A percentile compares a stretch with the other conserved stretches of the same genome.
Evolutionary conservation across 345 rosid genomes (phyloP).

Genomic region (Draba incana): DNA sequence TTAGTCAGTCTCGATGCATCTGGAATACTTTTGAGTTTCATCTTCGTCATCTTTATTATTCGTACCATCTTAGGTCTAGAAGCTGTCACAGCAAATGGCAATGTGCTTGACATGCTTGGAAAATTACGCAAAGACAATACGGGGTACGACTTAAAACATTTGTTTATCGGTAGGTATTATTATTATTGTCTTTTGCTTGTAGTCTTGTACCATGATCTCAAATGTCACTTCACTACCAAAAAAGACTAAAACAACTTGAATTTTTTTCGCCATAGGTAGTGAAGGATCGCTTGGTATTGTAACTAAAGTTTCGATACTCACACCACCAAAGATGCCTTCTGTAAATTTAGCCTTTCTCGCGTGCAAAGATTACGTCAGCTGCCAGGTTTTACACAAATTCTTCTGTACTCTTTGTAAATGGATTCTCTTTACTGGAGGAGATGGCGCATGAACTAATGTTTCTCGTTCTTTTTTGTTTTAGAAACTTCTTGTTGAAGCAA

Average conservation of each 20-base stretch:
- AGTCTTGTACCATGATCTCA: conserved; percentile 21
- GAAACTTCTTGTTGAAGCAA: conserved; percentile 88
- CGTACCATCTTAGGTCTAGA: conserved; percentile 65
- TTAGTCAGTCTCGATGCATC: background rate
- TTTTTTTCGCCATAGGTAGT: conserved; percentile 54
- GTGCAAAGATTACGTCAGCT: conserved; percentile 79
- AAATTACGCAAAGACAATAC: conserved; percentile 95
- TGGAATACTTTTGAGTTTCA: background rate
- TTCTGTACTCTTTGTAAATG: background rate
- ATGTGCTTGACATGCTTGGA: conserved; percentile 92
- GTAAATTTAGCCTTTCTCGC: conserved; percentile 90
- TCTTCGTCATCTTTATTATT: background rate
- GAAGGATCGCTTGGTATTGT: conserved; percentile 97
- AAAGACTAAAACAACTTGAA: background rate
- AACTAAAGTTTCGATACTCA: conserved; percentile 88
- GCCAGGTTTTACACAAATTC: conserved; percentile 65
- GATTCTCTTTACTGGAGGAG: conserved; percentile 12
- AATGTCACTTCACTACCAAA: conserved; percentile 3
- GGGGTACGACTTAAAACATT: conserved; percentile 93
- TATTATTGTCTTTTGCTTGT: background rate
- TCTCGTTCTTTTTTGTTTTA: conserved; percentile 32
- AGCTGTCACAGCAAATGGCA: conserved; percentile 88
- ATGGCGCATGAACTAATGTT: conserved; percentile 1
- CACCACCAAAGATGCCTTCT: conserved; percentile 81
- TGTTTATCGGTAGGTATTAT: conserved; percentile 71